These are phyloP conservation scores for Penicillium macrosclerotiorum DNA, from an alignment of 495 filamentous ascomycete species.

Conservation along the genomic window DNA sequence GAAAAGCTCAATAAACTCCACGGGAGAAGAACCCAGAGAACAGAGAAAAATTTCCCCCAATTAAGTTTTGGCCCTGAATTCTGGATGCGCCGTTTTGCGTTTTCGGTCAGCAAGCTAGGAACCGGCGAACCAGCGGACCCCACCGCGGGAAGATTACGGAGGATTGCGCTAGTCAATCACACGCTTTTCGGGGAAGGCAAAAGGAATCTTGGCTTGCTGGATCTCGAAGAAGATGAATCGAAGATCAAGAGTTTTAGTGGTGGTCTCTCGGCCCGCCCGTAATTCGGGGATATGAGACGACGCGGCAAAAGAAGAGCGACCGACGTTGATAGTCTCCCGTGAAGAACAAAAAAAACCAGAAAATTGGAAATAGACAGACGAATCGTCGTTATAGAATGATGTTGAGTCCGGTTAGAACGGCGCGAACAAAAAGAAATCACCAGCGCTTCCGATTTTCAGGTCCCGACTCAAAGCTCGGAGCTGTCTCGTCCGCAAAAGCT, in stretches of 20 bases:
- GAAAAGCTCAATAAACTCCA: neutral
- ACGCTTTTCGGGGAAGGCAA: neutral
- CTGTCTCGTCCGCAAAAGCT: conserved; percentile 10
- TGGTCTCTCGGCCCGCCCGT: too few species aligned
- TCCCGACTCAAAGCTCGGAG: conserved; percentile 7
- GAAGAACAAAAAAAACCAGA: too few species aligned
- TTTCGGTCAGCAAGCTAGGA: conserved; percentile 5
- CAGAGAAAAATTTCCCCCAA: conserved; percentile 3
- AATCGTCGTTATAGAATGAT: too few species aligned
- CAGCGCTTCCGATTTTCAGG: neutral
- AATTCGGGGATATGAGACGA: too few species aligned
- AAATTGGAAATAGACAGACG: too few species aligned
- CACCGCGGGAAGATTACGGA: conserved; percentile 20
- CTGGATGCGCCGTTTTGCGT: conserved; percentile 9
- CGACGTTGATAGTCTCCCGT: too few species aligned
- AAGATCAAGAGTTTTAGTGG: too few species aligned
- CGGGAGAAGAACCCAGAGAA: neutral
- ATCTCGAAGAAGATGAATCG: neutral
- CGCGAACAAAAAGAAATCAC: neutral
- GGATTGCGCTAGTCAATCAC: neutral
- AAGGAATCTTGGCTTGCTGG: neutral
- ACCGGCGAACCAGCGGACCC: conserved; percentile 6
- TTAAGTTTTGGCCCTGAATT: conserved; percentile 8
- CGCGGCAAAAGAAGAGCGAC: too few species aligned
- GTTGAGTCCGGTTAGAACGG: too few species aligned